Evolutionary conservation across 2,329 filamentous ascomycete genomes (phyloP), one percentile per base, ranked within the genome.

Genomic region (Leptographium procerum): DNA sequence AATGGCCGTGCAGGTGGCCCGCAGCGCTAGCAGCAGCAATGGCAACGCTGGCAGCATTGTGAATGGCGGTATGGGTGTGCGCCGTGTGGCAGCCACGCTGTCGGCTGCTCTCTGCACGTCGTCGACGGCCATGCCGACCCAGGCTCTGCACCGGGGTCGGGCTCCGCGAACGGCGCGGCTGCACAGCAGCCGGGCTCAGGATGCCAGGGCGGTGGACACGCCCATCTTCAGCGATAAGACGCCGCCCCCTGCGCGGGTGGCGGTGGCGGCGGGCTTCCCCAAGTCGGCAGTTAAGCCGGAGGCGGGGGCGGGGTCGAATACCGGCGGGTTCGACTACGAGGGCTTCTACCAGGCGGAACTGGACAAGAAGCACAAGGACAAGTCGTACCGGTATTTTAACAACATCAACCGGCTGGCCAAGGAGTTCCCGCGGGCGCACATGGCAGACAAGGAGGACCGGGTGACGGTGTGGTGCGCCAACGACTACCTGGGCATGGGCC

Each of bases 391-490:
- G 69, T 97, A 97, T 78, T 99, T 99, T 80, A 99, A 99, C 81
- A 99, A 99, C 79, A 99, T 99, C 84, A 99, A 99, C 70, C 91
- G 94, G 40, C 81, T 99, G 61, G 94, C 94, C 64, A 89, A 94
- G 75, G 90, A 97, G 64, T 99, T 99, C 63, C 94, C 94, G 33
- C 89, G 88, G 64, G 94, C 94, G 52, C 94, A 99, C 73, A 95
- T 95, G 80, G 82, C 88, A 19, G 84, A 80, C 60, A 82, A 84
- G 68, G 86, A 92, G 60, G 90, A 96, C 64, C 84, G 84, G 57
- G 94, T 99, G 59, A 96, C 92, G 1, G 94, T 99, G 28, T 99
- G 94, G 94, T 99, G 94, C 79, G 95, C 92, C 70, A 99, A 99
- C 69, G 94, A 99, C 72, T 99, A 99, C 72, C 84, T 99, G 22